A percentile compares a stretch with the other conserved stretches of the same genome.
Conservation (phyloP, 352 stramenopile species). For the Pythium monospermum region DNA sequence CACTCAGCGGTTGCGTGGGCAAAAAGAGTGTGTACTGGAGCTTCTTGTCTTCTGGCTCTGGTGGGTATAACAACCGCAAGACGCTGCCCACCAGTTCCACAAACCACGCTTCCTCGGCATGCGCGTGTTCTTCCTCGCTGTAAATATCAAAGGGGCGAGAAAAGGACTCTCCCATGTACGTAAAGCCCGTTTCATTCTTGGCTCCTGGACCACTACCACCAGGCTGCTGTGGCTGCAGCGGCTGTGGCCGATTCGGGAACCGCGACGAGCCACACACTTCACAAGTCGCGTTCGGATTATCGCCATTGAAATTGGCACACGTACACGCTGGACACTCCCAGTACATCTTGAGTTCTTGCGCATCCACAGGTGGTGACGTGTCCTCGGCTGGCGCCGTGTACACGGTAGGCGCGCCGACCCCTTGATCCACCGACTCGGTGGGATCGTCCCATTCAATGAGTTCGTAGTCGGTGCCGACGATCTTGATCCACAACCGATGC, state of each 20-base stretch:
- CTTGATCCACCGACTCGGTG: conserved; percentile 66
- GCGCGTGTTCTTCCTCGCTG: conserved; percentile 63
- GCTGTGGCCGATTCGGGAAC: conserved; percentile 20
- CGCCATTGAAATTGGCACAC: conserved; percentile 83
- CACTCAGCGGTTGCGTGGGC: conserved; percentile 38
- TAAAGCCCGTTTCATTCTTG: conserved; percentile 41
- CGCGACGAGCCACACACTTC: conserved; percentile 69
- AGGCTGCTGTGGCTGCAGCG: conserved; percentile 13
- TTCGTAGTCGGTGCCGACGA: conserved; percentile 84
- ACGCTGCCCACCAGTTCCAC: conserved; percentile 60
- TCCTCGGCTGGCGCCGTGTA: conserved; percentile 29
- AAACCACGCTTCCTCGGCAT: conserved; percentile 67
- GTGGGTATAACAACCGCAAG: conserved; percentile 62
- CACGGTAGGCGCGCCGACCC: conserved; percentile 58
- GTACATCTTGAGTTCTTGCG: conserved; percentile 81
- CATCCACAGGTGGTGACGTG: neutral
- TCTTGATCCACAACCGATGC: conserved; percentile 85
- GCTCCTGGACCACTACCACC: conserved; percentile 2
- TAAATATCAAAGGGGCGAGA: conserved; percentile 78
- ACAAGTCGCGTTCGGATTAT: conserved; percentile 69
- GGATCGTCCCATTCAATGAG: conserved; percentile 88
- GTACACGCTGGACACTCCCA: conserved; percentile 84
- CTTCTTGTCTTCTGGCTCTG: conserved; percentile 76
- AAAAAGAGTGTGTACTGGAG: conserved; percentile 74
- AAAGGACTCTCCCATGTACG: conserved; percentile 54